Conservation (phyloP, 176 grass and related monocot genomes). For the Paspalum vaginatum region DNA sequence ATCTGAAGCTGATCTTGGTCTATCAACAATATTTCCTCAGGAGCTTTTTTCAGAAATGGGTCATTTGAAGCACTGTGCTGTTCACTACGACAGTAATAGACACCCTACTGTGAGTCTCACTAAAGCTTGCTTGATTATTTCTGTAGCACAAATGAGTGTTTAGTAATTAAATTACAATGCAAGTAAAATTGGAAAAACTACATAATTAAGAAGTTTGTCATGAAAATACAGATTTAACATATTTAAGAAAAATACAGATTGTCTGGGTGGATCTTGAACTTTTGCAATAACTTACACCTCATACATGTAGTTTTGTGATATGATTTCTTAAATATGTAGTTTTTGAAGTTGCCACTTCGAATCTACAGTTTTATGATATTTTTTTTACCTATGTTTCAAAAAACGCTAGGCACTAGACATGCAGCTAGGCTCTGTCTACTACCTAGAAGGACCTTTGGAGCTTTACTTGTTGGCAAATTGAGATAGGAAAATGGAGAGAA, state of each 20-base stretch:
- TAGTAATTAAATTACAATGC: background rate
- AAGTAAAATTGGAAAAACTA: background rate
- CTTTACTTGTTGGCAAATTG: background rate
- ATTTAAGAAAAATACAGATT: background rate
- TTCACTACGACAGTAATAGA: conserved; percentile 93
- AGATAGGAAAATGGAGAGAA: background rate
- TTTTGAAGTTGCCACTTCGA: background rate
- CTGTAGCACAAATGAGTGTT: conserved; percentile 19
- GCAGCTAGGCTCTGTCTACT: background rate
- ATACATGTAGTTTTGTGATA: background rate
- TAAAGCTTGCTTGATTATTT: conserved; percentile 15
- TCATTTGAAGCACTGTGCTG: conserved; percentile 85
- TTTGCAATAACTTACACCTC: background rate
- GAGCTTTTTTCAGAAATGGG: conserved; percentile 95
- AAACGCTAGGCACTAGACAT: background rate
- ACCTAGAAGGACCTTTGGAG: background rate
- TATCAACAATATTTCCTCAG: conserved; percentile 58
- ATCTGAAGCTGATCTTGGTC: conserved; percentile 48
- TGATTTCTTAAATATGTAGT: background rate
- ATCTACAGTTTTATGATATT: background rate
- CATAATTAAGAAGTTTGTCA: background rate
- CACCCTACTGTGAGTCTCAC: conserved; percentile 73
- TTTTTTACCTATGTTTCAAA: background rate
- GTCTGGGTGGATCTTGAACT: background rate
- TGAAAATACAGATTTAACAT: background rate